Evolutionary conservation across 169 alveolate genomes (phyloP).

Genomic region (Theileria parva): DNA sequence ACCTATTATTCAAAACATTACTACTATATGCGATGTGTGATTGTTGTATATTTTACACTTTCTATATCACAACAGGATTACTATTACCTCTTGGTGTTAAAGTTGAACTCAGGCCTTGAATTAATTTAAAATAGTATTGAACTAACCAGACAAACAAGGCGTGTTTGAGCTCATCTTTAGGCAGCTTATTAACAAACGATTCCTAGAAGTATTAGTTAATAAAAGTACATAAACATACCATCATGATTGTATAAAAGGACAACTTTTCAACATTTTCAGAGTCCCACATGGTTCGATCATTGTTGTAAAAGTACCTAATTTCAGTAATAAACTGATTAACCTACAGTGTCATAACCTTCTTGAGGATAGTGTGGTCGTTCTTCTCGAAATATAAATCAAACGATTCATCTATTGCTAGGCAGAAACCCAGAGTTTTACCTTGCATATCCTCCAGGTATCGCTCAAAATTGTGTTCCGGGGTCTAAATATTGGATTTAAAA

Average conservation of each 20-base stretch:
- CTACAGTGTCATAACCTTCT: slow-evolving; percentile 36
- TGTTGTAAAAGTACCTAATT: slow-evolving; percentile 52
- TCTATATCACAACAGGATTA: background rate
- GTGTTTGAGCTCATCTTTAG: slow-evolving; percentile 38
- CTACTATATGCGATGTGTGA: background rate
- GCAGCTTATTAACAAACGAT: slow-evolving; percentile 34
- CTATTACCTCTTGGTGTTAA: background rate
- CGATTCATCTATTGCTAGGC: slow-evolving; percentile 63
- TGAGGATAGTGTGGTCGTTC: slow-evolving; percentile 21
- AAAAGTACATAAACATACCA: slow-evolving; percentile 13
- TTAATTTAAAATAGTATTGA: background rate
- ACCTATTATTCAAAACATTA: background rate
- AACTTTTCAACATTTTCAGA: slow-evolving; percentile 33
- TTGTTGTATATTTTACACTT: background rate
- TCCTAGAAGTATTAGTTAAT: slow-evolving; percentile 2
- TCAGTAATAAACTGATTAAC: background rate
- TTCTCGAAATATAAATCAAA: slow-evolving; percentile 30
- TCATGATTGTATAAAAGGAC: slow-evolving; percentile 30
- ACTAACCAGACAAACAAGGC: slow-evolving; percentile 58
- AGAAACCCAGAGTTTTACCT: slow-evolving; percentile 57
- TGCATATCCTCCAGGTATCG: slow-evolving; percentile 62
- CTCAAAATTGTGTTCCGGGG: slow-evolving; percentile 33
- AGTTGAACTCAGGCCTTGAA: slow-evolving; percentile 17
- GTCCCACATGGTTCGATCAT: slow-evolving; percentile 9
- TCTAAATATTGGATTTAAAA: slow-evolving; percentile 11